Evolutionary conservation across 2,329 filamentous ascomycete genomes (phyloP), one percentile per base, ranked within the genome.

Genomic region (Bisporella sp.): DNA sequence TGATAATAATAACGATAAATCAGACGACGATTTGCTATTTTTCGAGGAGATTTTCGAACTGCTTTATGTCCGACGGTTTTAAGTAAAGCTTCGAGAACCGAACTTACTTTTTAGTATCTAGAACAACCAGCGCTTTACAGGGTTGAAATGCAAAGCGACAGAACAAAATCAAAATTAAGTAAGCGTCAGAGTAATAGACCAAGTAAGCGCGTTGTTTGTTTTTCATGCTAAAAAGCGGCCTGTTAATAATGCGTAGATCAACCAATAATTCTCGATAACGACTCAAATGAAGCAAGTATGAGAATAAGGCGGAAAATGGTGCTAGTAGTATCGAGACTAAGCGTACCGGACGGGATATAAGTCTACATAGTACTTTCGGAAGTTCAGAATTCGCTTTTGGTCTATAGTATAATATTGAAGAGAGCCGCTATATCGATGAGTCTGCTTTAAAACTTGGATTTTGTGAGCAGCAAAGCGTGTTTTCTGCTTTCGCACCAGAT

Each of bases 361-460:
- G 47, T 49, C 46, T n/a, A 37, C 33, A 37, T 7, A 37, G 33
- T 37, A 37, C 40, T 13, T 13, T 42, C 40, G 13, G 7, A 11
- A 21, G 6, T 13, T 42, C 21, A 8, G 40, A 42, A 8, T 13
- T 42, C 40, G 40, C 13, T 13, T n/a, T n/a, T 29, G 31, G 48
- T 53, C 48, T 41, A 40, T 50, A 31, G 51, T 53, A 50, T 47
- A 31, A 47, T 31, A 42, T 49, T 49, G 30, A 53, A 31, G 39
- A 47, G 47, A 32, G 47, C 44, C 31, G 46, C 50, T 53, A 47
- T 50, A 44, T 50, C 35, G 37, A 50, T 13, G 51, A 53, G n/a
- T n/a, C n/a, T n/a, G n/a, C n/a, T n/a, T n/a, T n/a, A n/a, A n/a
- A n/a, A n/a, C n/a, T n/a, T n/a, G n/a, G n/a, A n/a, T n/a, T n/a